Percentiles rank a stretch among this genome's conserved stretches.
These are phyloP conservation scores for Pinus tabuliformis DNA, from an alignment of 75 land plant genomes.

Conservation along the genomic window DNA sequence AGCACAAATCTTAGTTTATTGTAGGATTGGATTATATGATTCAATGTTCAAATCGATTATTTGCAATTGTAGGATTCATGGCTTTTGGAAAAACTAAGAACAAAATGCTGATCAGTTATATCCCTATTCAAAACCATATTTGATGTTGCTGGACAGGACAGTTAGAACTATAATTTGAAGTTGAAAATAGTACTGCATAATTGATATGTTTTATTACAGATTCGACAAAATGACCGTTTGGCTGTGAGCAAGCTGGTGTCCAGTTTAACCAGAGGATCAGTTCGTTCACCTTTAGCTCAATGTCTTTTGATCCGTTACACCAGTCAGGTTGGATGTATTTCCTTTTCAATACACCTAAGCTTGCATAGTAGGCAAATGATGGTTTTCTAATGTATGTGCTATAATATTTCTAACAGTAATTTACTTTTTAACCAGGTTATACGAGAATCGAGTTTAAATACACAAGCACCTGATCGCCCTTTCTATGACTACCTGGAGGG, in stretches of 20 bases:
- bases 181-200: not conserved
- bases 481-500: slow-evolving; percentile 91
- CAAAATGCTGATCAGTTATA: not conserved
- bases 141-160: not conserved
- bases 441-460: slow-evolving; percentile 60
- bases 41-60: not conserved
- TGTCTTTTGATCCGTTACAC: slow-evolving; percentile 93
- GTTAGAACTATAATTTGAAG: not conserved
- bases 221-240: slow-evolving; percentile 92
- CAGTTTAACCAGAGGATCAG: slow-evolving; percentile 81
- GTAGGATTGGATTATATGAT: not conserved
- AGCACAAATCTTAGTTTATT: too few relatives aligned
- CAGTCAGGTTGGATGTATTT: slow-evolving; percentile 58
- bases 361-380: not conserved
- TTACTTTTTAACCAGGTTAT: slow-evolving; percentile 56
- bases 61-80: not conserved
- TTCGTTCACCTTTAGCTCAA: slow-evolving; percentile 96
- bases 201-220: slow-evolving; percentile 41
- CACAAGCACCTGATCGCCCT: slow-evolving; percentile 90
- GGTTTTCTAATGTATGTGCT: not conserved
- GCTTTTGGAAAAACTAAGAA: not conserved
- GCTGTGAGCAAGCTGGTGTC: slow-evolving; percentile 94
- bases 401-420: not conserved
- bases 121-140: not conserved
- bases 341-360: not conserved